Conservation (phyloP, 2,329 filamentous ascomycete species). For the Aureobasidium sp. region DNA sequence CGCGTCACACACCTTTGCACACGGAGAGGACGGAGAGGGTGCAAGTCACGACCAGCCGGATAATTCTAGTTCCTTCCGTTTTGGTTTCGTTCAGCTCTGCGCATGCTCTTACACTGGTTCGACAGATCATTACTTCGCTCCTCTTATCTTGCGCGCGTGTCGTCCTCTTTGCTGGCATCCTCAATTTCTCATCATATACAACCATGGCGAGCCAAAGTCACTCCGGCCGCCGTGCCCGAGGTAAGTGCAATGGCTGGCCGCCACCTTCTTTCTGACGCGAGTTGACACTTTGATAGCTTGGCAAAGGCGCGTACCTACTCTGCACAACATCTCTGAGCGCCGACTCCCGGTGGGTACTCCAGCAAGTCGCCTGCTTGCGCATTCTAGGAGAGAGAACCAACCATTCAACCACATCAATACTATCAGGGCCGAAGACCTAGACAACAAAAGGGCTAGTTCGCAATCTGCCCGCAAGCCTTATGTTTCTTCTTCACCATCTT, state of each 20-base stretch:
- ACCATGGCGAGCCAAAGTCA: conserved; percentile 1
- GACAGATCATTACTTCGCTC: not conserved
- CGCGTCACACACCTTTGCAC: no score
- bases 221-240: conserved; percentile 1
- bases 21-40: not conserved
- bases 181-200: not conserved
- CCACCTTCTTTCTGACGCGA: not conserved
- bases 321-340: conserved; percentile 10
- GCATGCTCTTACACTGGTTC: not conserved
- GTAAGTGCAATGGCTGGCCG: not conserved
- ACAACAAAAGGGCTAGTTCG: not conserved
- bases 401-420: not conserved
- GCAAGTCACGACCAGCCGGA: not conserved
- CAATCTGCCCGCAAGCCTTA: not conserved
- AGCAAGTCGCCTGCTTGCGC: conserved; percentile 4
- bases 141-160: not conserved
- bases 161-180: not conserved
- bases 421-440: not conserved
- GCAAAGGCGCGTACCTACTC: not conserved
- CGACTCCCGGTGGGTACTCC: conserved; percentile 24
- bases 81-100: not conserved
- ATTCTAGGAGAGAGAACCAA: not conserved
- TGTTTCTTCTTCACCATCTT: not conserved
- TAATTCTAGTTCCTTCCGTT: not conserved
- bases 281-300: not conserved